These are phyloP conservation scores for Polytolypa hystricis DNA, from an alignment of 2,329 filamentous ascomycete species.

Conservation along the genomic window DNA sequence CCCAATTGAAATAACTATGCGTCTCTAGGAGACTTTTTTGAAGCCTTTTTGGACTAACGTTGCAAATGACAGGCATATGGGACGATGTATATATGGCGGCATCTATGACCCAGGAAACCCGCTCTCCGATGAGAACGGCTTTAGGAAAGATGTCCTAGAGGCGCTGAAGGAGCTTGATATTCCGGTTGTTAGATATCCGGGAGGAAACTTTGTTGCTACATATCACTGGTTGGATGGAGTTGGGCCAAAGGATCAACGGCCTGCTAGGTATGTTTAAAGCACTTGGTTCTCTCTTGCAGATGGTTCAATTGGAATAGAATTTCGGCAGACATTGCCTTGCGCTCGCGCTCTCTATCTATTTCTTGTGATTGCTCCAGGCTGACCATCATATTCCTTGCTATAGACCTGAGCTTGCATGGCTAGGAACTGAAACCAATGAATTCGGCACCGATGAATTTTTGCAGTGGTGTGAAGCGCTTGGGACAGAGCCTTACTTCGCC, in stretches of 20 bases:
- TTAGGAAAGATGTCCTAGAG: conserved; percentile 66
- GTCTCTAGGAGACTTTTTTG: neutral
- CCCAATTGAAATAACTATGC: too few relatives aligned
- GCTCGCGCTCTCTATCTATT: too few relatives aligned
- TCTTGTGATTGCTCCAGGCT: too few relatives aligned
- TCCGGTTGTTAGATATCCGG: conserved; percentile 69
- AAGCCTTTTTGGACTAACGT: conserved; percentile 36
- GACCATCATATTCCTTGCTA: too few relatives aligned
- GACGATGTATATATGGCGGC: conserved; percentile 76
- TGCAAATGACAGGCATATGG: too few relatives aligned
- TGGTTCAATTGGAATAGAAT: neutral
- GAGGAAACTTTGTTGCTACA: conserved; percentile 74
- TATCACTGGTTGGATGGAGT: conserved; percentile 80
- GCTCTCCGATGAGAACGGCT: conserved; percentile 63
- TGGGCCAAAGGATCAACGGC: conserved; percentile 59
- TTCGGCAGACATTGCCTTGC: neutral
- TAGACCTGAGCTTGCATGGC: conserved; percentile 68
- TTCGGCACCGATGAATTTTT: conserved; percentile 84
- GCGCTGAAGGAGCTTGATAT: conserved; percentile 63
- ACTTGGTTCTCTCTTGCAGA: neutral
- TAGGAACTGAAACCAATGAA: conserved; percentile 62
- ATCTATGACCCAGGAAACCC: conserved; percentile 68
- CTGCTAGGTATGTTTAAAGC: conserved; percentile 33
- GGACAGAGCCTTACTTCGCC: conserved; percentile 67
- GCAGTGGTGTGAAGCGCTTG: conserved; percentile 62